These are phyloP conservation scores for Xylaria nigripes DNA, from an alignment of 495 filamentous ascomycete species.

Conservation along the genomic window DNA sequence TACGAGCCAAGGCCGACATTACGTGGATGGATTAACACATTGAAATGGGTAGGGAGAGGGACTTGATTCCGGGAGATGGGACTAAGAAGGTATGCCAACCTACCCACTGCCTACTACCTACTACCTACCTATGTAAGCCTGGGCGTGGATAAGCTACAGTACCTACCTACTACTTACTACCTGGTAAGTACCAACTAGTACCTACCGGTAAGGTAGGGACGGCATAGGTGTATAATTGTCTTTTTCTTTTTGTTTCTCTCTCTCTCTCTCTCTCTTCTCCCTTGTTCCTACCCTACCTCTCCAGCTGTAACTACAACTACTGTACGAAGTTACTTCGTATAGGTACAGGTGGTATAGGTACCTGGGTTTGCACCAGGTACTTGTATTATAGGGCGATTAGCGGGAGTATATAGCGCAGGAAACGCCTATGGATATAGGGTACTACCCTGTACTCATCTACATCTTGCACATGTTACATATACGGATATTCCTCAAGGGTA, in stretches of 20 bases:
- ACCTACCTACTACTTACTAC: background rate
- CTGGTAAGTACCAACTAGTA: too few relatives aligned
- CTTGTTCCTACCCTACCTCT: background rate
- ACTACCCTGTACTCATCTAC: too few relatives aligned
- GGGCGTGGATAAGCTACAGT: background rate
- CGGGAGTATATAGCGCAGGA: too few relatives aligned
- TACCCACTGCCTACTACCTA: too few relatives aligned
- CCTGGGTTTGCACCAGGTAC: background rate
- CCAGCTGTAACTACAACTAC: background rate
- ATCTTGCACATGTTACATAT: too few relatives aligned
- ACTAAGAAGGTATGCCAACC: too few relatives aligned
- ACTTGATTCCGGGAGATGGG: background rate
- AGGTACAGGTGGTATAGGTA: background rate
- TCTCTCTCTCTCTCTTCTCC: background rate
- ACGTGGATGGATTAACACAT: background rate
- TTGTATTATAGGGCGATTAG: too few relatives aligned
- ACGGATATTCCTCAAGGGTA: too few relatives aligned
- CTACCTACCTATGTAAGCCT: background rate
- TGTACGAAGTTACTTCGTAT: too few relatives aligned
- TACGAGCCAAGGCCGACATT: background rate
- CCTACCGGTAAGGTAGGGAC: too few relatives aligned
- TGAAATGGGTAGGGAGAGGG: background rate
- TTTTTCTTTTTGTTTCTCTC: background rate
- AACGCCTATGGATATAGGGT: too few relatives aligned
- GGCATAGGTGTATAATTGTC: too few relatives aligned